Evolutionary conservation across 371 early-diverging fungal species (phyloP).

Genomic region (Entomophthora muscae): DNA sequence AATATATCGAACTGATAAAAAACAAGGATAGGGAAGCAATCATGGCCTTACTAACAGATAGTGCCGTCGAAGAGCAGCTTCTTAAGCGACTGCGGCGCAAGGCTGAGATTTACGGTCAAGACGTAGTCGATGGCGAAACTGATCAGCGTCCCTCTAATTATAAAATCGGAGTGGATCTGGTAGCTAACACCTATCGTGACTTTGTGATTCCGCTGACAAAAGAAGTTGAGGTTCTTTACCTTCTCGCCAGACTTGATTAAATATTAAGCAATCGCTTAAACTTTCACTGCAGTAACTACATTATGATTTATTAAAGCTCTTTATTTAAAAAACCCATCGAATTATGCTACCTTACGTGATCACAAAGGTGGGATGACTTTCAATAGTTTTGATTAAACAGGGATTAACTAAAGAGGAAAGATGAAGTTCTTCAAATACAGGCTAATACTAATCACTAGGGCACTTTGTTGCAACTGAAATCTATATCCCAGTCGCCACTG

Average conservation of each 20-base stretch:
- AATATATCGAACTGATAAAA: conserved; percentile 68
- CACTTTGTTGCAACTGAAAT: too few relatives aligned
- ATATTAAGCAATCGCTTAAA: neutral
- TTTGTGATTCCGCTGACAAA: conserved; percentile 78
- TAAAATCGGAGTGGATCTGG: conserved; percentile 51
- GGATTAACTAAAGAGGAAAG: too few relatives aligned
- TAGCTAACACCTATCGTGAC: conserved; percentile 71
- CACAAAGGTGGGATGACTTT: too few relatives aligned
- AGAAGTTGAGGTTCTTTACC: conserved; percentile 84
- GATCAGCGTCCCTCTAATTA: conserved; percentile 14
- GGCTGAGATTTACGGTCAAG: conserved; percentile 81
- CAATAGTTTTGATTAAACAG: too few relatives aligned
- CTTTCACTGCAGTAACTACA: too few relatives aligned
- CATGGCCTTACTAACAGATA: conserved; percentile 69
- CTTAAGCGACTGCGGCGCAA: conserved; percentile 67
- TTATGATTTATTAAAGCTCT: too few relatives aligned
- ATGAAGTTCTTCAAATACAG: too few relatives aligned
- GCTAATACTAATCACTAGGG: too few relatives aligned
- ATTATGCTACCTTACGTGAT: too few relatives aligned
- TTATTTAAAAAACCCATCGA: too few relatives aligned
- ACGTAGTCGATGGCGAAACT: conserved; percentile 26
- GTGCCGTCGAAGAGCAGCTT: conserved; percentile 59
- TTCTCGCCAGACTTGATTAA: conserved; percentile 39
- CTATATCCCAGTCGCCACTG: too few relatives aligned
- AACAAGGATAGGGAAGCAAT: conserved; percentile 55